Conservation (phyloP, 805 yeast genomes). For the Myxozyma neglecta region DNA sequence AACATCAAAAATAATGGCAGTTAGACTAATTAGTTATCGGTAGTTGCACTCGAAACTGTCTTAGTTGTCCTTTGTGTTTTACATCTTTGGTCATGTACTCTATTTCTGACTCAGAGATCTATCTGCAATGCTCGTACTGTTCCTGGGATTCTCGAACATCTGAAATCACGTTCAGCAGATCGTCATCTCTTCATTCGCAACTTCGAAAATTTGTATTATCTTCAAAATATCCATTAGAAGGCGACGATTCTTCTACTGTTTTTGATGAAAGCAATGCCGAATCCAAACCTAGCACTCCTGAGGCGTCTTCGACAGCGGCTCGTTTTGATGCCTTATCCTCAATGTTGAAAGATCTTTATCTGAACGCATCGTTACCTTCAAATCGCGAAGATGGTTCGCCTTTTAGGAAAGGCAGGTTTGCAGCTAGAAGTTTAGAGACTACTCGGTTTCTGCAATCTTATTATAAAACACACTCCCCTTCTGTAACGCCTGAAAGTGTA, state of each 20-base stretch:
- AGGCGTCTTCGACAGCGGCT: background rate
- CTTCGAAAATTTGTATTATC: conserved; percentile 4
- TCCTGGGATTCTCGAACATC: conserved; percentile 24
- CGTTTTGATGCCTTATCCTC: background rate
- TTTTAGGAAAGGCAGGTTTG: background rate
- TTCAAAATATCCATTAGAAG: background rate
- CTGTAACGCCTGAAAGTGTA: conserved; percentile 11
- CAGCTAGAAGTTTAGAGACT: conserved; percentile 23
- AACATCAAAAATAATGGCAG: background rate
- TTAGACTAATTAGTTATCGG: background rate
- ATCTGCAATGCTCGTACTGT: conserved; percentile 26
- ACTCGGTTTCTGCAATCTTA: conserved; percentile 17
- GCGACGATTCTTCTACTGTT: background rate
- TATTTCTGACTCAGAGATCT: background rate
- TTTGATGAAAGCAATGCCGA: background rate
- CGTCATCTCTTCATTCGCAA: conserved; percentile 16
- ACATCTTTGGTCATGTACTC: conserved; percentile 24
- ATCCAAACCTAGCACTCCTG: background rate
- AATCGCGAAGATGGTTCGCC: background rate
- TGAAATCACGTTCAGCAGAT: conserved; percentile 9
- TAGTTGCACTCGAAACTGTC: conserved; percentile 41
- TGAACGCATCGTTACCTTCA: background rate
- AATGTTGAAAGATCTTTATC: background rate
- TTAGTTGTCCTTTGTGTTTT: conserved; percentile 41
- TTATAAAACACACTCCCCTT: conserved; percentile 7